A percentile compares a stretch with the other conserved stretches of the same genome.
phyloP scores from a whole-genome alignment of 306 rosid species.

The Acacia crassicarpa region DNA sequence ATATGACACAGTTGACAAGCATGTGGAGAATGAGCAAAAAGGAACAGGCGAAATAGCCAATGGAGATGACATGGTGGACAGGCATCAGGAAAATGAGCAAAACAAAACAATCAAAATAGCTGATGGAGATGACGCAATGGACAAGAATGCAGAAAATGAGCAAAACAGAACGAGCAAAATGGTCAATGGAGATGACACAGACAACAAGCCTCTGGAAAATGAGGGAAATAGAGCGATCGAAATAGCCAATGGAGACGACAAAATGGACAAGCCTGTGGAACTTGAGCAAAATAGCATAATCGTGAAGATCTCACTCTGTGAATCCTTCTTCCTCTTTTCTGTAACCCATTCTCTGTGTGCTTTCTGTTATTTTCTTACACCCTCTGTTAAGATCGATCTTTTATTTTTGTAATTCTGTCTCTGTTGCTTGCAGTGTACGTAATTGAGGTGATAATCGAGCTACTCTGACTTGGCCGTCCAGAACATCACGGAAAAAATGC shows the following conservation, averaged over 20 bases:
- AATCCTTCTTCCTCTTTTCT: neutral
- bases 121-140: neutral
- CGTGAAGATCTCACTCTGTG: neutral
- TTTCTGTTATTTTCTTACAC: neutral
- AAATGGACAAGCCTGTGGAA: too few relatives aligned
- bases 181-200: neutral
- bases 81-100: neutral
- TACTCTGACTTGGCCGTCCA: neutral
- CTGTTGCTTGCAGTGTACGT: neutral
- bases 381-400: neutral
- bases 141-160: neutral
- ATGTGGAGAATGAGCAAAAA: neutral
- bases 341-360: neutral
- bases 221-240: neutral
- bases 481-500: neutral
- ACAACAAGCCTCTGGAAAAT: neutral
- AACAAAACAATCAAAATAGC: neutral
- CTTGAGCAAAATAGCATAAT: neutral
- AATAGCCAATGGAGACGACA: too few relatives aligned
- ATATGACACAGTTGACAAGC: neutral
- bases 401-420: too few relatives aligned
- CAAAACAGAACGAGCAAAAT: neutral
- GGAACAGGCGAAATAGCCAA: neutral
- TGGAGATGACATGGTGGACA: neutral
- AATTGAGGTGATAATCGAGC: neutral